A percentile compares a stretch with the other conserved stretches of the same genome.
phyloP scores from a whole-genome alignment of 768 basidiomycete genomes.

The Kwoniella botswanensis region DNA sequence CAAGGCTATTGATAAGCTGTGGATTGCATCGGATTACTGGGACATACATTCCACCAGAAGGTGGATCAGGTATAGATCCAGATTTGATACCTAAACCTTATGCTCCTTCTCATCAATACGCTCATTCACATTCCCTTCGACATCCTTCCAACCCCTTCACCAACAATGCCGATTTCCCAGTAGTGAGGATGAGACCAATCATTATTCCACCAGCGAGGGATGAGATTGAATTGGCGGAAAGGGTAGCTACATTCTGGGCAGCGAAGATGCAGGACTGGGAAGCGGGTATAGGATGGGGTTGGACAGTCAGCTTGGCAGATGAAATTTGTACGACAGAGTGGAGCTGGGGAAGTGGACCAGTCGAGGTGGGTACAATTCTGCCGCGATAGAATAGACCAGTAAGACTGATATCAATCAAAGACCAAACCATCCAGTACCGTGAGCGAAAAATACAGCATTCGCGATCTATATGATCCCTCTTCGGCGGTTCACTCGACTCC shows the following conservation, averaged over 20 bases:
- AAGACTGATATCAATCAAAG: background rate
- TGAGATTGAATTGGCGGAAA: constrained; percentile 49
- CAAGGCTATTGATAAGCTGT: constrained; percentile 46
- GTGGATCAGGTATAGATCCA: constrained; percentile 17
- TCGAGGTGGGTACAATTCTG: constrained; percentile 23
- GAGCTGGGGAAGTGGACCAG: constrained; percentile 39
- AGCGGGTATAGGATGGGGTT: constrained; percentile 47
- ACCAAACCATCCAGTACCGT: background rate
- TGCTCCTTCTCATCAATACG: constrained; percentile 32
- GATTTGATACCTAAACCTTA: constrained; percentile 36
- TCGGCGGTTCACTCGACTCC: constrained; percentile 26
- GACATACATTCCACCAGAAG: constrained; percentile 29
- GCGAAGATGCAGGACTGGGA: constrained; percentile 54
- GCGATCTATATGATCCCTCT: constrained; percentile 32
- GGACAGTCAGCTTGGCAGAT: constrained; percentile 47
- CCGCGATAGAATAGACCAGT: background rate
- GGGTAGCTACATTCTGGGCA: constrained; percentile 54
- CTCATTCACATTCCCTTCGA: constrained; percentile 13
- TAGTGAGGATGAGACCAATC: constrained; percentile 44
- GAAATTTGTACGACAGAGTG: constrained; percentile 49
- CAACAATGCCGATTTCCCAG: constrained; percentile 17
- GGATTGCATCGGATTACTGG: constrained; percentile 53
- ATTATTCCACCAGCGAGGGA: constrained; percentile 52
- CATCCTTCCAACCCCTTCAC: background rate
- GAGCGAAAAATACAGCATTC: constrained; percentile 24